Conservation (phyloP, 352 stramenopile genomes). For the Blastocystis sp. region DNA sequence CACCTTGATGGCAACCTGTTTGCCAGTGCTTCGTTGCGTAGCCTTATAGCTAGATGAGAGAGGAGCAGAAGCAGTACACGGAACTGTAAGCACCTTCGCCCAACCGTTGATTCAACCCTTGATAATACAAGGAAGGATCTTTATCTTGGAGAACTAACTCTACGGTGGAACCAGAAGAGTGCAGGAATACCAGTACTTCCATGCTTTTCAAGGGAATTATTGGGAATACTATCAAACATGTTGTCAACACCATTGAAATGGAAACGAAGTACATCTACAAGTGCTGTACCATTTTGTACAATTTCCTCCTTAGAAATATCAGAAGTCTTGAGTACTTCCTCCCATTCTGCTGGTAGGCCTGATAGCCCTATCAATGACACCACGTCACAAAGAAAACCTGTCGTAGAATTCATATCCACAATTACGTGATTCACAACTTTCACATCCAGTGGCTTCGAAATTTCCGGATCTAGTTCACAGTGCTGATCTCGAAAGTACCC, state of each 20-base stretch:
- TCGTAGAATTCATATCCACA: conserved; percentile 13
- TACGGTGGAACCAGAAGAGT: not conserved
- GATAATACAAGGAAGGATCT: conserved; percentile 34
- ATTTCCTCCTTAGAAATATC: conserved; percentile 70
- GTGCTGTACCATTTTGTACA: conserved; percentile 68
- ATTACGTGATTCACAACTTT: not conserved
- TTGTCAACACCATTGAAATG: conserved; percentile 67
- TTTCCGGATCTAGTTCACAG: conserved; percentile 1
- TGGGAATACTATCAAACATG: conserved; percentile 29
- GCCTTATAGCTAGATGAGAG: conserved; percentile 54
- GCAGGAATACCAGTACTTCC: not conserved
- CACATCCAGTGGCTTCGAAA: conserved; percentile 11
- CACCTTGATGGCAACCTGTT: conserved; percentile 68
- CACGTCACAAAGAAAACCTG: not conserved
- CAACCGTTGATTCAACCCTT: conserved; percentile 62
- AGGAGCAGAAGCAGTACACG: conserved; percentile 65
- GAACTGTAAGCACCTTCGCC: conserved; percentile 70
- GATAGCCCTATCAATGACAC: conserved; percentile 64
- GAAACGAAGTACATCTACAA: conserved; percentile 70
- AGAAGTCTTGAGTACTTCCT: conserved; percentile 67
- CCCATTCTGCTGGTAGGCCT: conserved; percentile 68
- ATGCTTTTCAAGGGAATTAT: not conserved
- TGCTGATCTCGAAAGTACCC: not conserved
- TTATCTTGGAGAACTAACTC: conserved; percentile 63
- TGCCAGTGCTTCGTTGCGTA: conserved; percentile 64